Percentiles rank a stretch among this genome's conserved stretches.
phyloP scores from a whole-genome alignment of 2,329 filamentous ascomycete species.

The Peltaster fructicola region DNA sequence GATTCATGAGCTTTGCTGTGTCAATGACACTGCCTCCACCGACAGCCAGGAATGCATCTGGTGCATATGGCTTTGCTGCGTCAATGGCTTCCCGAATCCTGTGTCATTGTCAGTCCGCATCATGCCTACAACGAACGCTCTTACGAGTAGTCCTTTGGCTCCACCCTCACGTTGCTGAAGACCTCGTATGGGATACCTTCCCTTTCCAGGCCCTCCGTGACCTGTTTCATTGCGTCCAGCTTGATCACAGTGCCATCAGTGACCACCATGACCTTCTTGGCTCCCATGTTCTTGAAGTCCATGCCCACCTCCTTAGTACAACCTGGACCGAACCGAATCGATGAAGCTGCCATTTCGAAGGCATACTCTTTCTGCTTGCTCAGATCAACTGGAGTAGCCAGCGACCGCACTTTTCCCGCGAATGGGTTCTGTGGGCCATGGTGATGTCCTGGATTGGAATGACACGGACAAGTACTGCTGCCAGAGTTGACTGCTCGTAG shows the following conservation, averaged over 20 bases:
- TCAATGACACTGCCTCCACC: slow-evolving; percentile 90
- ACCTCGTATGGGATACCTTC: slow-evolving; percentile 70
- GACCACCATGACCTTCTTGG: slow-evolving; percentile 75
- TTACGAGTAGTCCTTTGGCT: slow-evolving; percentile 87
- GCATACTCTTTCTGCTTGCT: slow-evolving; percentile 81
- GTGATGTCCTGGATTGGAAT: slow-evolving; percentile 71
- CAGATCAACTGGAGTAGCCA: slow-evolving; percentile 61
- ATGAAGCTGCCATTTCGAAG: slow-evolving; percentile 94
- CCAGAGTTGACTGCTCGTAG: slow-evolving; percentile 82
- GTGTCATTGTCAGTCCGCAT: slow-evolving; percentile 1
- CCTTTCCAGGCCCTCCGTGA: slow-evolving; percentile 56
- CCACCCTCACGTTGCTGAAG: slow-evolving; percentile 63
- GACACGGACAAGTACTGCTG: slow-evolving; percentile 71
- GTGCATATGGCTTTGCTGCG: slow-evolving; percentile 60
- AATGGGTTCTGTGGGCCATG: slow-evolving; percentile 32
- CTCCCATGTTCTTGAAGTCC: slow-evolving; percentile 86
- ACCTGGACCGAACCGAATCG: slow-evolving; percentile 84
- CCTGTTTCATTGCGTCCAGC: slow-evolving; percentile 78
- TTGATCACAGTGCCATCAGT: slow-evolving; percentile 71
- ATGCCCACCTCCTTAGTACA: slow-evolving; percentile 93
- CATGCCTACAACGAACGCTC: slow-evolving; percentile 15
- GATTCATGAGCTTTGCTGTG: slow-evolving; percentile 96
- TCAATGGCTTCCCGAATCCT: slow-evolving; percentile 80
- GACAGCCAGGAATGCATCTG: slow-evolving; percentile 85
- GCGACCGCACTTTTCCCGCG: slow-evolving; percentile 30